Percentiles rank a stretch among this genome's conserved stretches.
Evolutionary conservation across 179 eudicot species (phyloP).

Genomic region (Gypsophila paniculata): DNA sequence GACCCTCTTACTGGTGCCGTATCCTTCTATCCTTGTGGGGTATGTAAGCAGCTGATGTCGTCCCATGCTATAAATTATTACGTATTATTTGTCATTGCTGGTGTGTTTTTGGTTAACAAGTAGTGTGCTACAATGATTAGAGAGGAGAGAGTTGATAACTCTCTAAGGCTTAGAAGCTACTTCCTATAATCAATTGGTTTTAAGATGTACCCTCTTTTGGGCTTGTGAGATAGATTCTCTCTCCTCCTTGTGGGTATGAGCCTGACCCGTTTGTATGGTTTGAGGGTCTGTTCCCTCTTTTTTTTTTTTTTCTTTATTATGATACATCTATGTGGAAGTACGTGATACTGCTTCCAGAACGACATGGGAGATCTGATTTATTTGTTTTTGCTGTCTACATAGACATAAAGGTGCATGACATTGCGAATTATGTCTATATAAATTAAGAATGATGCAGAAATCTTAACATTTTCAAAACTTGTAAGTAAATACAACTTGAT

Average conservation of each 20-base stretch:
- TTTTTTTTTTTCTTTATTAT: neutral
- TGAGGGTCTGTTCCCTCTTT: too few species aligned
- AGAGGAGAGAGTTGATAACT: too few species aligned
- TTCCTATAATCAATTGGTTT: too few species aligned
- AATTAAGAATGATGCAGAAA: neutral
- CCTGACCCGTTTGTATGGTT: too few species aligned
- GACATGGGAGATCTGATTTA: neutral
- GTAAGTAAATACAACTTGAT: neutral
- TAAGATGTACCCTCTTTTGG: too few species aligned
- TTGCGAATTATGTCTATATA: constrained; percentile 8
- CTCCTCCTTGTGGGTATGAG: too few species aligned
- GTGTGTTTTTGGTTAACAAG: too few species aligned
- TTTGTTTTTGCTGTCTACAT: neutral
- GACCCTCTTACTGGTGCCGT: constrained; percentile 60
- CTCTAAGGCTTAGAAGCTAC: too few species aligned
- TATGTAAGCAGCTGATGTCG: constrained; percentile 33
- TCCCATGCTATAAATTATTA: neutral
- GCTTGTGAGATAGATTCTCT: too few species aligned
- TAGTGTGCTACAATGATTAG: too few species aligned
- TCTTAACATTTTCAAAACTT: neutral
- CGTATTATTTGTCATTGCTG: neutral
- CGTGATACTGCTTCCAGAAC: neutral
- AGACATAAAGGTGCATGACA: neutral
- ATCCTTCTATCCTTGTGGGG: constrained; percentile 93
- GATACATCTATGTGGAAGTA: constrained; percentile 1